Conservation (phyloP, 352 stramenopile species). For the Sclerospora graminicola region DNA sequence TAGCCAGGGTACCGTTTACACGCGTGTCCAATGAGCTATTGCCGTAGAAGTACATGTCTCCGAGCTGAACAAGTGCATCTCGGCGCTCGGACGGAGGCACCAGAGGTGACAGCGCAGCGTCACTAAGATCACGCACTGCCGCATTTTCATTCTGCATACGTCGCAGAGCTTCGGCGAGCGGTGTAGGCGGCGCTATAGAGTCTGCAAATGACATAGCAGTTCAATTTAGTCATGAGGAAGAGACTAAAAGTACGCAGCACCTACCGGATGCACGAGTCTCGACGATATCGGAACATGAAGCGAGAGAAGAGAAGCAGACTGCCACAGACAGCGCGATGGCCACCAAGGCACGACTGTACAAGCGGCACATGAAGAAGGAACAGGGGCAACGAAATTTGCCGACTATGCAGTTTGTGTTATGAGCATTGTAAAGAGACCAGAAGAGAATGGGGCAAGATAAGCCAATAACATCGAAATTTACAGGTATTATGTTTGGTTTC, state of each 20-base stretch:
- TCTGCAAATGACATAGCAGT: conserved; percentile 9
- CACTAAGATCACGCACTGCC: conserved; percentile 29
- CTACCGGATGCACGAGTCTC: conserved; percentile 18
- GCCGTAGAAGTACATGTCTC: conserved; percentile 71
- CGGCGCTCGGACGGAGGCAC: conserved; percentile 25
- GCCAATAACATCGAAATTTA: conserved; percentile 7
- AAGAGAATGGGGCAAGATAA: not conserved
- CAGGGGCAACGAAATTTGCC: not conserved
- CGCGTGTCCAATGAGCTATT: conserved; percentile 46
- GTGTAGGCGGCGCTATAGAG: conserved; percentile 14
- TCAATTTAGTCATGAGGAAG: not conserved
- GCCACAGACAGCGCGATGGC: conserved; percentile 3
- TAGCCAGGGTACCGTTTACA: conserved; percentile 61
- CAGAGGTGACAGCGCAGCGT: conserved; percentile 25
- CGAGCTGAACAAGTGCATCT: conserved; percentile 54
- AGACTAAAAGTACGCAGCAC: not conserved
- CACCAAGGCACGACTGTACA: conserved; percentile 4
- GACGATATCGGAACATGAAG: conserved; percentile 11
- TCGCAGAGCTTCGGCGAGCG: conserved; percentile 14
- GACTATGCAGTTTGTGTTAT: conserved; percentile 15
- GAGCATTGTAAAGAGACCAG: not conserved
- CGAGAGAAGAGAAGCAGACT: conserved; percentile 1
- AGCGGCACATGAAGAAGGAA: conserved; percentile 12
- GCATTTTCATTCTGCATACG: conserved; percentile 20
- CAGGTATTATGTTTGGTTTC: not conserved